phyloP scores from a whole-genome alignment of 352 stramenopile species.

The Phytophthora cryptogea region DNA sequence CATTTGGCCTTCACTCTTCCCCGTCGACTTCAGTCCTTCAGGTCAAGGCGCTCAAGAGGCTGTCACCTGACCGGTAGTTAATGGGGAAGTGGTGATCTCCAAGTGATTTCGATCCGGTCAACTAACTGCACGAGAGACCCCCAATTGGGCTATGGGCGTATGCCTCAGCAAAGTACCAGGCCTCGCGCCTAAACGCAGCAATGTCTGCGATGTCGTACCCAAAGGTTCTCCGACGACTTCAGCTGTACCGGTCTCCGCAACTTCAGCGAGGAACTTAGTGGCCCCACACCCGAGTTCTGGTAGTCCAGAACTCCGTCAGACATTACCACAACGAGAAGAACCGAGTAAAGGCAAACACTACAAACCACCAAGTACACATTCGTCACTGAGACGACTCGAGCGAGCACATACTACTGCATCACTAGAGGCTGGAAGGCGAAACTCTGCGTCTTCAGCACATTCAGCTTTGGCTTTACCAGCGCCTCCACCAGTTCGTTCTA shows the following conservation, averaged over 20 bases:
- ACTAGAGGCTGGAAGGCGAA: background rate
- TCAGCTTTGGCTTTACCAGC: constrained; percentile 7
- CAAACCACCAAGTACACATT: background rate
- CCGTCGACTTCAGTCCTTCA: background rate
- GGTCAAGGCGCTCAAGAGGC: background rate
- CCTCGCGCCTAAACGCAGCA: constrained; percentile 8
- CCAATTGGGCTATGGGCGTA: constrained; percentile 14
- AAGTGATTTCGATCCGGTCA: background rate
- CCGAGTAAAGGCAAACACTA: background rate
- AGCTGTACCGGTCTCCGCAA: background rate
- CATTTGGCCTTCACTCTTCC: constrained; percentile 18
- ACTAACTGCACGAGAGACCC: background rate
- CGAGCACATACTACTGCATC: constrained; percentile 12
- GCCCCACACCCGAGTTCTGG: constrained; percentile 5
- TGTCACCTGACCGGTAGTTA: constrained; percentile 1
- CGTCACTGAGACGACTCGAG: constrained; percentile 13
- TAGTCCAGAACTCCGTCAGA: background rate
- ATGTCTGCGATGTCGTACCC: constrained; percentile 12
- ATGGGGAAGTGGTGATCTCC: constrained; percentile 9
- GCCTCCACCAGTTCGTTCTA: constrained; percentile 2
- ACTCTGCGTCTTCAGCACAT: constrained; percentile 4
- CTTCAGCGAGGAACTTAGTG: constrained; percentile 20
- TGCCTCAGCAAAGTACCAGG: constrained; percentile 25
- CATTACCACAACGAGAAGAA: constrained; percentile 1
- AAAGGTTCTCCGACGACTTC: constrained; percentile 9